A percentile compares a stretch with the other conserved stretches of the same genome.
These are phyloP conservation scores for Thalassiosira profunda DNA, from an alignment of 108 stramenopile species.

Conservation along the genomic window DNA sequence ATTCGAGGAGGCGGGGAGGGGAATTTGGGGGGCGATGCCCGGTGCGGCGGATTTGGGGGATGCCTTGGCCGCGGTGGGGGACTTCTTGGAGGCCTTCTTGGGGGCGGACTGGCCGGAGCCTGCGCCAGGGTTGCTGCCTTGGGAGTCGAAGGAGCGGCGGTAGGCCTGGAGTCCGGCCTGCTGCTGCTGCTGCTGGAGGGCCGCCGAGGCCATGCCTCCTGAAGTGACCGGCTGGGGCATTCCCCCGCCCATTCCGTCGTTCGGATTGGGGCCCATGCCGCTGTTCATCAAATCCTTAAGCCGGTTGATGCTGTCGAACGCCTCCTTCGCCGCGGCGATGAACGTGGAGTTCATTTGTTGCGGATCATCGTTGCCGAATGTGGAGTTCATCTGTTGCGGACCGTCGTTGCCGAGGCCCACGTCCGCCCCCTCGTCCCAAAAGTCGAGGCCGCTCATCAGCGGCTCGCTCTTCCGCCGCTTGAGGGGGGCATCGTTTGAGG, in stretches of 20 bases:
- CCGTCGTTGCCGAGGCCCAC: not conserved
- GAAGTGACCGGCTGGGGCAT: too few species aligned
- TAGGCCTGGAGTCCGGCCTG: not conserved
- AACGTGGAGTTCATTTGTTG: not conserved
- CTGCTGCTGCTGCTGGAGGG: not conserved
- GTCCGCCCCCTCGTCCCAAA: not conserved
- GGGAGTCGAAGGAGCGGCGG: not conserved
- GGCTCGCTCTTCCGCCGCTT: conserved; percentile 5
- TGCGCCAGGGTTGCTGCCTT: too few species aligned
- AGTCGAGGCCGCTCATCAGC: not conserved
- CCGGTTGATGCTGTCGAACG: conserved; percentile 1
- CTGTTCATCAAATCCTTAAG: not conserved
- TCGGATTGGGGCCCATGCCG: not conserved
- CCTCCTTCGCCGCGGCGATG: not conserved
- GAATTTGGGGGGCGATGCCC: not conserved
- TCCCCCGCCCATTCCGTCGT: not conserved
- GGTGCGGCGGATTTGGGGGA: not conserved
- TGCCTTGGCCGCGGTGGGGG: not conserved
- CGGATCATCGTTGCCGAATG: not conserved
- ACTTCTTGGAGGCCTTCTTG: conserved; percentile 3
- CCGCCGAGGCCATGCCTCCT: not conserved
- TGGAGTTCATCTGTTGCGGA: not conserved
- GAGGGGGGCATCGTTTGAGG: not conserved
- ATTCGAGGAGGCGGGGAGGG: not conserved
- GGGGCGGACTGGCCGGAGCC: not conserved